Evolutionary conservation across 163 green algal genomes (phyloP).

Genomic region (Chlamydomonas reinhardtii): DNA sequence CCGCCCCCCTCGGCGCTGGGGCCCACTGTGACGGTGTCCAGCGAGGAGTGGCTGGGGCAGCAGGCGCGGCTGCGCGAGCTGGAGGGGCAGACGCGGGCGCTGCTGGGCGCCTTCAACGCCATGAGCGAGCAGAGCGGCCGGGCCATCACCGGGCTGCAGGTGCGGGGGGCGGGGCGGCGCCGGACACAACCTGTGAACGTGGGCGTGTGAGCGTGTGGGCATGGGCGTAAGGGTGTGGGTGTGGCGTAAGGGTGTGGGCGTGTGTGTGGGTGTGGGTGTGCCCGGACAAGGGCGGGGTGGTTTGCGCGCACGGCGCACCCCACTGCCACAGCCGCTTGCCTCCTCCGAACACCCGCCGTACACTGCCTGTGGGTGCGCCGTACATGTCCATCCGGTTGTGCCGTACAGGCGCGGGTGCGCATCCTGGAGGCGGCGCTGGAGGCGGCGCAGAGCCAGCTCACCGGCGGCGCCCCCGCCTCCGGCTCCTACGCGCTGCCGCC

Average conservation of each 20-base stretch:
- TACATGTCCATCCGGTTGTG: too few relatives aligned
- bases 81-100: constrained; percentile 24
- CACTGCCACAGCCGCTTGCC: too few relatives aligned
- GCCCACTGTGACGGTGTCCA: neutral
- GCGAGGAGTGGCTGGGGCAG: constrained; percentile 35
- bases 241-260: too few relatives aligned
- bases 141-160: constrained; percentile 18
- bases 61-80: constrained; percentile 22
- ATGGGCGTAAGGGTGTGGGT: neutral
- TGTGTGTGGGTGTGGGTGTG: neutral
- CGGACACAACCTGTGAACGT: too few relatives aligned
- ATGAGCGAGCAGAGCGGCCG: constrained; percentile 11
- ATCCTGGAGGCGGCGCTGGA: constrained; percentile 14
- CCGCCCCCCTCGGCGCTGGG: neutral
- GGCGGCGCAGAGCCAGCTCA: neutral
- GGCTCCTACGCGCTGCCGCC: neutral
- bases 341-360: too few relatives aligned
- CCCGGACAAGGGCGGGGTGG: too few relatives aligned
- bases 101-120: constrained; percentile 25
- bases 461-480: too few relatives aligned
- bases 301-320: too few relatives aligned
- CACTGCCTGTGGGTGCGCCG: too few relatives aligned
- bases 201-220: too few relatives aligned
- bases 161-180: too few relatives aligned
- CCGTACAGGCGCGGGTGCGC: constrained; percentile 27